Evolutionary conservation across 148 eudicot genomes (phyloP).

Genomic region (Selenicereus undatus): DNA sequence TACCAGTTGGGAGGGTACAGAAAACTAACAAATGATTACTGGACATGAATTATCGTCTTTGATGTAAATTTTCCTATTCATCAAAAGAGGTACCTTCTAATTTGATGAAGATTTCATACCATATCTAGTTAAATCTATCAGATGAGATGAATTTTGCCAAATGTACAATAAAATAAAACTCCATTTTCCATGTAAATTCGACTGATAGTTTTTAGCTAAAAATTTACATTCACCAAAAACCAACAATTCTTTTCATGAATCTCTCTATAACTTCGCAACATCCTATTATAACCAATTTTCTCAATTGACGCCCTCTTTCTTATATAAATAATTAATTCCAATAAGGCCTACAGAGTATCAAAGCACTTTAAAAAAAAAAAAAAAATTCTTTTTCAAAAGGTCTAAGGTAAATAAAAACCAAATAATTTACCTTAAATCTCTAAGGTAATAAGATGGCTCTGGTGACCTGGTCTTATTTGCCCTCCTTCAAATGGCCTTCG

Average conservation of each 20-base stretch:
- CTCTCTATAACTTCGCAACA: background rate
- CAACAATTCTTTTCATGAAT: background rate
- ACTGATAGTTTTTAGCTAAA: background rate
- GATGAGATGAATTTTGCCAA: no score
- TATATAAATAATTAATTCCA: background rate
- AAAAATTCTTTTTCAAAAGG: background rate
- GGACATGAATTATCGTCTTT: no score
- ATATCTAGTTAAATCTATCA: no score
- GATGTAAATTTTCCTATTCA: no score
- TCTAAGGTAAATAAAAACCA: background rate
- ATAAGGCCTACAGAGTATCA: background rate
- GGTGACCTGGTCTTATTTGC: constrained; percentile 16
- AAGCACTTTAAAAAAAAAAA: background rate
- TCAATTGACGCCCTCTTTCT: background rate
- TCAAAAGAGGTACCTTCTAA: no score
- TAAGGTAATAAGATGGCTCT: constrained; percentile 17
- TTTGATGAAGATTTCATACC: no score
- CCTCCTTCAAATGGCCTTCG: constrained; percentile 23
- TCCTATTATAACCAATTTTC: no score
- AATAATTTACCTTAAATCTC: background rate
- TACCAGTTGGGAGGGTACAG: no score
- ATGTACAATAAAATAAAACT: no score
- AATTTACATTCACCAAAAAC: background rate
- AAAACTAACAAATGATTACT: no score
- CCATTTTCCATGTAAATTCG: no score